Conservation (phyloP, 1,284 basidiomycete species). For the Lignosus rhinocerotis region DNA sequence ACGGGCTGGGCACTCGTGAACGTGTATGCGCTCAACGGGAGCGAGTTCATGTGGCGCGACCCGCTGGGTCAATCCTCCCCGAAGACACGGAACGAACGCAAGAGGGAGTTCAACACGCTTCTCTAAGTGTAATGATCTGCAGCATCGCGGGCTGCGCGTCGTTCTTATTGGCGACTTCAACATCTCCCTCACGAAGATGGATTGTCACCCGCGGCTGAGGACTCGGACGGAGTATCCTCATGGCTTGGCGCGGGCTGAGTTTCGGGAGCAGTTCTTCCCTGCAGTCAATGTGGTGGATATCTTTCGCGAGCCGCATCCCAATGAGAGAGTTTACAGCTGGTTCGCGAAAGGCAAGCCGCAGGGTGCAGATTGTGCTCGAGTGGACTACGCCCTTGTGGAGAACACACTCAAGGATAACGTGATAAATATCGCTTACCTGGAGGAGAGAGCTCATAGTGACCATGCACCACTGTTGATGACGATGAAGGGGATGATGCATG, state of each 20-base stretch:
- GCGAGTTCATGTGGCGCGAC: constrained; percentile 32
- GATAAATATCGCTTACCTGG: constrained; percentile 24
- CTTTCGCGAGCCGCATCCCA: constrained; percentile 25
- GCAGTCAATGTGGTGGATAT: constrained; percentile 25
- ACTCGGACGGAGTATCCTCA: constrained; percentile 31
- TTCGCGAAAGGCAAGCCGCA: constrained; percentile 31
- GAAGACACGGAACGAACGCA: constrained; percentile 32
- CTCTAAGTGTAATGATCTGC: constrained; percentile 27
- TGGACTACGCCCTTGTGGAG: constrained; percentile 31
- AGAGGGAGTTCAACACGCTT: constrained; percentile 32
- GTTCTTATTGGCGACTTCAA: constrained; percentile 33
- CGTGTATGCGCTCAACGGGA: constrained; percentile 32
- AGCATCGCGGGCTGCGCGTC: constrained; percentile 24
- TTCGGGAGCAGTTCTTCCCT: constrained; percentile 28
- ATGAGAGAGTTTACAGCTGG: constrained; percentile 28
- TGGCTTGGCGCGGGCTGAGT: constrained; percentile 26
- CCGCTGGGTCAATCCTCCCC: constrained; percentile 20
- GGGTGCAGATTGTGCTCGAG: constrained; percentile 27
- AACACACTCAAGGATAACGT: constrained; percentile 20
- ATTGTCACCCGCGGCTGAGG: constrained; percentile 28
- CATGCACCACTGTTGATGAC: constrained; percentile 28
- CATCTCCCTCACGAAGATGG: constrained; percentile 25
- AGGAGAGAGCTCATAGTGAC: constrained; percentile 31
- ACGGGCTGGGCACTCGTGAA: constrained; percentile 31
- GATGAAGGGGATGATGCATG: constrained; percentile 24